Conservation (phyloP, 306 rosid genomes). For the Cucumis sativus region DNA sequence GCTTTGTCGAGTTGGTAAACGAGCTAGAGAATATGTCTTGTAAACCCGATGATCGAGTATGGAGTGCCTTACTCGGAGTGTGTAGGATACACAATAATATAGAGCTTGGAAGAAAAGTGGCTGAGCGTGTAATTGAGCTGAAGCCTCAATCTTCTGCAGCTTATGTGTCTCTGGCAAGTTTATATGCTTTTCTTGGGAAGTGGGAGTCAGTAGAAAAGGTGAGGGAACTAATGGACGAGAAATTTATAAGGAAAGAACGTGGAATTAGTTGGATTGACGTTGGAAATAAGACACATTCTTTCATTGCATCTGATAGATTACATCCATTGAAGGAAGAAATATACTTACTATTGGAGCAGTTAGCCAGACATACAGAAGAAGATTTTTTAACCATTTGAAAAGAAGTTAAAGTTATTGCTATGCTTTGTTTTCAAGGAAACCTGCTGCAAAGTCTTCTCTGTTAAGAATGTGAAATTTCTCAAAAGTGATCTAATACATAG, state of each 20-base stretch:
- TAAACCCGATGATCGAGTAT: slow-evolving; percentile 38
- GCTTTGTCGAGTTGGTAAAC: slow-evolving; percentile 32
- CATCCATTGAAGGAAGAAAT: slow-evolving; percentile 47
- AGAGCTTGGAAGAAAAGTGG: slow-evolving; percentile 43
- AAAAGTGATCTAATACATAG: neutral
- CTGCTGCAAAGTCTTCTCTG: neutral
- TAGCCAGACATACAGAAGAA: slow-evolving; percentile 36
- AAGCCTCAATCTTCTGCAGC: slow-evolving; percentile 46
- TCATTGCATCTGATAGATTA: slow-evolving; percentile 38
- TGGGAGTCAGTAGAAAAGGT: slow-evolving; percentile 52
- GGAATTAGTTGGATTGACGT: slow-evolving; percentile 48
- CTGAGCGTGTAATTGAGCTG: slow-evolving; percentile 41
- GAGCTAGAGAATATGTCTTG: slow-evolving; percentile 36
- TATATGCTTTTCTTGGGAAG: slow-evolving; percentile 45
- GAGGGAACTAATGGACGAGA: slow-evolving; percentile 42
- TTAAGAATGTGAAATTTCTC: neutral
- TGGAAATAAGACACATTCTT: slow-evolving; percentile 38
- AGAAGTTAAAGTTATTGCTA: slow-evolving; percentile 6
- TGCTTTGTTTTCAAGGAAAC: slow-evolving; percentile 2
- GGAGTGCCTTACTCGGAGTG: slow-evolving; percentile 44
- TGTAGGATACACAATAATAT: slow-evolving; percentile 41
- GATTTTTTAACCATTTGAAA: slow-evolving; percentile 19
- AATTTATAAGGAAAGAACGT: slow-evolving; percentile 31
- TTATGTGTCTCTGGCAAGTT: slow-evolving; percentile 41
- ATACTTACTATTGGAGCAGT: slow-evolving; percentile 40